Base-by-base conservation (phyloP, 2,329 filamentous ascomycete genomes). In the Colletotrichum australisinense region DNA sequence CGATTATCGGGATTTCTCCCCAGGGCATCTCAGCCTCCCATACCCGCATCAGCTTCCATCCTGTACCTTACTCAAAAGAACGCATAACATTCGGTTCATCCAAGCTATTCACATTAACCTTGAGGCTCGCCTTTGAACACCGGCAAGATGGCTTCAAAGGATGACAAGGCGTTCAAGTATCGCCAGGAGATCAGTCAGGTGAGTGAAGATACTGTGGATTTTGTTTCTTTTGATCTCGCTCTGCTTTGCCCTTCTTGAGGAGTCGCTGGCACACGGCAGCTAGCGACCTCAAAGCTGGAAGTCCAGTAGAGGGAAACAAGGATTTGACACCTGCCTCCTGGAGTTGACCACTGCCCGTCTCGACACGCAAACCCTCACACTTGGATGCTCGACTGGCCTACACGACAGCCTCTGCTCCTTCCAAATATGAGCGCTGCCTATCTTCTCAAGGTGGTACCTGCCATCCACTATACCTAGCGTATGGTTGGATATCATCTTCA, bases 151-250 rank as follows among this genome's bases (percentile, higher is more conserved):
- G 46, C 69, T 28, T 91, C 90, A 78, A 89, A 90, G 89, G 81
- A 89, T 89, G 79, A 92, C 90, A 83, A 89, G 80, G 84, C 87
- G 75, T 90, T 89, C 79, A 98, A 98, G 84, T 99, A 98, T 84
- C 92, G 95, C 83, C 95, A 97, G 86, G 97, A 99, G 88, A 99
- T 99, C 85, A 97, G 98, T 85, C 96, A 97, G 93, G 94, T 95
- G 82, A 85, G 92, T 65, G 19, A 38, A 42, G 8, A 38, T 12
- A n/a, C 35, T 46, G n/a, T 52, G 6, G n/a, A 55, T 11, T 26
- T 63, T 42, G 8, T 1, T 52, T 28, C 16, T 30, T n/a, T n/a
- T 12, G 9, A 53, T 26, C 19, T n/a, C 14, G 16, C 26, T 5
- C 32, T 19, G 22, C 16, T 14, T 8, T 8, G n/a, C 19, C 9